Base-by-base conservation (phyloP, 352 stramenopile genomes). In the Globisporangium recalcitrans region DNA sequence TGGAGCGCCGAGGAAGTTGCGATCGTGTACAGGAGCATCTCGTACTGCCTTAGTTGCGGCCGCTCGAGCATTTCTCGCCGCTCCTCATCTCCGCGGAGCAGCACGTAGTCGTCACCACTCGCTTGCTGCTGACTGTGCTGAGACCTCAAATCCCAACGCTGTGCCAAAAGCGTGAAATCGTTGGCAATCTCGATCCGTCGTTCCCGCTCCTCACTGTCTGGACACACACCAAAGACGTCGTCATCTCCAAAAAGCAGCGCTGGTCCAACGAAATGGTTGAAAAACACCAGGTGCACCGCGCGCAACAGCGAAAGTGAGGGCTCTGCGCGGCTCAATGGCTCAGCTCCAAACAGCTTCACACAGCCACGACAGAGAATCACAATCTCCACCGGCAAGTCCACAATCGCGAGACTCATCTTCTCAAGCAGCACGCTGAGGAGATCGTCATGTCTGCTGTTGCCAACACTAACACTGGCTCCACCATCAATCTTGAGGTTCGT, bases 241-340 rank as follows among this genome's bases (percentile, higher is more conserved):
- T 75, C 48, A 1, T 13, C 42, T 42, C 67, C 52, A 40, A 79
- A 80, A 19, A 72, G 42, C 32, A 92, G 29, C 11, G 67, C 70
- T 32, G 79, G 77, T 6, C 68, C 77, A 13, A 93, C 49, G 58
- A 88, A 88, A 51, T 93, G 80, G 44, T 85, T 80, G 63, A 89
- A 91, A 22, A 93, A 87, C n/a, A 91, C 70, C 2, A 90, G 58
- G 63, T 91, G 84, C n/a, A 84, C 60, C 0, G 65, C 72, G 38
- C 63, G 34, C 11, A 73, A 38, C 51, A 49, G 29, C 56, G 38
- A 26, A 2, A 53, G 21, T 10, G 66, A 56, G 11, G 4, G 26
- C 38, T 40, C 38, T 4, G 26, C 10, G 52, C 22, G 31, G n/a
- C 5, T 19, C 54, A 10, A 16, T 4, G 48, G 47, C 1, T 36